phyloP scores from a whole-genome alignment of 495 filamentous ascomycete genomes.

The Penicillium manginii region DNA sequence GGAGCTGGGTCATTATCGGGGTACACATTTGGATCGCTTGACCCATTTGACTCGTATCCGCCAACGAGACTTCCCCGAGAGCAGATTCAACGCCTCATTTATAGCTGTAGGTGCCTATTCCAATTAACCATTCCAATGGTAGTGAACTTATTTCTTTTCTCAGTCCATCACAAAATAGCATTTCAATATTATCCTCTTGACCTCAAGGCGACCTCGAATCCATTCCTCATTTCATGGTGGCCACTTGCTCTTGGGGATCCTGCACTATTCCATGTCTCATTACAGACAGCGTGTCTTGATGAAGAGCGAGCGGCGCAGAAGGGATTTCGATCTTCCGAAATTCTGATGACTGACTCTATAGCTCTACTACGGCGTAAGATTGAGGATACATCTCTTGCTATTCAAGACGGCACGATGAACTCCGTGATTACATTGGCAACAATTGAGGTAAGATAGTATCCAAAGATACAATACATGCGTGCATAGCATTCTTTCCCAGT shows the following conservation, averaged over 20 bases:
- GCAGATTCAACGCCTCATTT: conserved; percentile 53
- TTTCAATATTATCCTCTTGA: conserved; percentile 60
- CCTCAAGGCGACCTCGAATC: conserved; percentile 49
- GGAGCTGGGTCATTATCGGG: conserved; percentile 12
- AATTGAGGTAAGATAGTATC: conserved; percentile 45
- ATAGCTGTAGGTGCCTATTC: conserved; percentile 44
- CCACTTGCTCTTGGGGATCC: conserved; percentile 53
- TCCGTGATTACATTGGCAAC: conserved; percentile 57
- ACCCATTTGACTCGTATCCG: conserved; percentile 58
- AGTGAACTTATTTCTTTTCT: conserved; percentile 8
- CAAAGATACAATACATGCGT: background rate
- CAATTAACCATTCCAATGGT: background rate
- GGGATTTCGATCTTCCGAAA: conserved; percentile 50
- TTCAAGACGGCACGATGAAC: conserved; percentile 58
- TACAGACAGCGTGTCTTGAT: conserved; percentile 58
- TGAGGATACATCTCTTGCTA: conserved; percentile 42
- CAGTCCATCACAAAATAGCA: conserved; percentile 55
- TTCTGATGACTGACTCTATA: conserved; percentile 57
- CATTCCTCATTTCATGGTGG: conserved; percentile 59
- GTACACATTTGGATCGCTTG: conserved; percentile 36
- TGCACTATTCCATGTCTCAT: conserved; percentile 55
- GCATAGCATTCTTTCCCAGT: background rate
- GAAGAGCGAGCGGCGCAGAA: conserved; percentile 52
- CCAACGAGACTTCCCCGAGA: conserved; percentile 47
- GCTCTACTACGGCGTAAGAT: conserved; percentile 50